A percentile compares a stretch with the other conserved stretches of the same genome.
These are phyloP conservation scores for Suhomyces kilbournensis DNA, from an alignment of 805 yeast species.

Conservation along the genomic window DNA sequence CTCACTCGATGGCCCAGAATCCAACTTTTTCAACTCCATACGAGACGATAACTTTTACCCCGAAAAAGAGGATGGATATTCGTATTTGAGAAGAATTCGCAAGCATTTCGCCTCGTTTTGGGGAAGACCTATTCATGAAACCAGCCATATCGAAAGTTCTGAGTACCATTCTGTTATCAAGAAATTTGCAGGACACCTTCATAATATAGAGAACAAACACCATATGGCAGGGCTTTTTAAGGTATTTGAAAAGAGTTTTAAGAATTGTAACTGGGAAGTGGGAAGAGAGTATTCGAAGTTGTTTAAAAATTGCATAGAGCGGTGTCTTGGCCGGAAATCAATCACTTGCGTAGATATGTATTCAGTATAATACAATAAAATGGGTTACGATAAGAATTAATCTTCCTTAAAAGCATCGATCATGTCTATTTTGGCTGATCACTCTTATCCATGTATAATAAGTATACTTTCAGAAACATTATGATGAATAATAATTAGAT, in stretches of 20 bases:
- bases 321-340: slow-evolving; percentile 50
- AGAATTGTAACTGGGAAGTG: slow-evolving; percentile 50
- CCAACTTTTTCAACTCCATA: slow-evolving; percentile 19
- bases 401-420: no score
- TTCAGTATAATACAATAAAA: neutral
- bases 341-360: slow-evolving; percentile 54
- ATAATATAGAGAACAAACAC: slow-evolving; percentile 40
- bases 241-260: slow-evolving; percentile 35
- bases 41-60: slow-evolving; percentile 16
- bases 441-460: no score
- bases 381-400: no score
- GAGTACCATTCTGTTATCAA: slow-evolving; percentile 42
- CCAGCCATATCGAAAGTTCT: slow-evolving; percentile 16
- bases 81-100: slow-evolving; percentile 49
- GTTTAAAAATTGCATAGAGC: slow-evolving; percentile 50
- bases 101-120: slow-evolving; percentile 33
- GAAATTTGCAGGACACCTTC: slow-evolving; percentile 40
- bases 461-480: no score
- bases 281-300: slow-evolving; percentile 55
- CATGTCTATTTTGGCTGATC: no score
- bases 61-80: slow-evolving; percentile 49
- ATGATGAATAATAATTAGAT: no score
- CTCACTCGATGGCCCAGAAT: slow-evolving; percentile 47
- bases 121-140: slow-evolving; percentile 19
- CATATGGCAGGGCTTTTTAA: slow-evolving; percentile 55